These are phyloP conservation scores for Eimeria maxima DNA, from an alignment of 169 alveolate genomes.

Conservation along the genomic window DNA sequence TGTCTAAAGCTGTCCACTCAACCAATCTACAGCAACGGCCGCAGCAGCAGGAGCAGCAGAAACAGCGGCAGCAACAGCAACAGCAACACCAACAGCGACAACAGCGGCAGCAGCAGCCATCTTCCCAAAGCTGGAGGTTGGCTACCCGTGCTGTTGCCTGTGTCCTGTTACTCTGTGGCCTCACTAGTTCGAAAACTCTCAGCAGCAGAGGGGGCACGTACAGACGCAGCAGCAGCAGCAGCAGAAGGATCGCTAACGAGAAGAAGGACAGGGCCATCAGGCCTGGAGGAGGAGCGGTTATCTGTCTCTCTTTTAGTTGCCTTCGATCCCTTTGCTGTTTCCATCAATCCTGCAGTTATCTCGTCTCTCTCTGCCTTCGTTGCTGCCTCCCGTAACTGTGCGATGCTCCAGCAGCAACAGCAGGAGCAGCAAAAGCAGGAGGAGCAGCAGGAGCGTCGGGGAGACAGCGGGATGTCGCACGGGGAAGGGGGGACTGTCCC, in stretches of 20 bases:
- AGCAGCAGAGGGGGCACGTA: neutral
- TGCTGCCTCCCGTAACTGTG: neutral
- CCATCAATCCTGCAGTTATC: neutral
- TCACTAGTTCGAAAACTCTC: neutral
- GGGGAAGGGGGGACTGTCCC: neutral
- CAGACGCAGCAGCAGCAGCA: neutral
- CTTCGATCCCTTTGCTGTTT: neutral
- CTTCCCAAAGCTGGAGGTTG: neutral
- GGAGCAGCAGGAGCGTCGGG: neutral
- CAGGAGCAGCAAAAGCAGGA: neutral
- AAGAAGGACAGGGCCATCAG: too few relatives aligned
- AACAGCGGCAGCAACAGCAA: constrained; percentile 24
- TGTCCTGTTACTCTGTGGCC: neutral
- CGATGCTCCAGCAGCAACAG: constrained; percentile 8
- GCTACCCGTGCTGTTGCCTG: constrained; percentile 40
- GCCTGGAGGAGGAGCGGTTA: neutral
- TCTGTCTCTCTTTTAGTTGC: constrained; percentile 1
- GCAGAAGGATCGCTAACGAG: neutral
- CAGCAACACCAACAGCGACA: constrained; percentile 25
- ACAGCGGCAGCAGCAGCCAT: constrained; percentile 30
- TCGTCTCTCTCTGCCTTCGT: neutral
- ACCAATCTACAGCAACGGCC: neutral
- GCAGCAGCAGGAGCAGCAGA: constrained; percentile 38
- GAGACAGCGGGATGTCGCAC: neutral
- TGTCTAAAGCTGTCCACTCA: neutral